Evolutionary conservation across 768 basidiomycete species (phyloP), one percentile per base, ranked within the genome.

Genomic region (Boletus rufocinnamomeus): DNA sequence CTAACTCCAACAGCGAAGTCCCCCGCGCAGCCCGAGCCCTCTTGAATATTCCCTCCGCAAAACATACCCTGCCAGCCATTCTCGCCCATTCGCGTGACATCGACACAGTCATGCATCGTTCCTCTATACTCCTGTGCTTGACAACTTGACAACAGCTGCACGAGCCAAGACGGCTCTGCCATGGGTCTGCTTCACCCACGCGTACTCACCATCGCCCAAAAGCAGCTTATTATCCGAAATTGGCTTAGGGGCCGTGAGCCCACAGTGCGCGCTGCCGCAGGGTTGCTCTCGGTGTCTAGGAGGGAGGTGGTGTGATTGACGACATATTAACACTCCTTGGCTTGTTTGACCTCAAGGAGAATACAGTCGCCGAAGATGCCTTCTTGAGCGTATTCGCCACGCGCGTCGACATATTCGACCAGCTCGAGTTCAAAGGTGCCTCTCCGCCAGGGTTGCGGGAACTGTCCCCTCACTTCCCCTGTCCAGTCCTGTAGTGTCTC

Each of bases 161-260:
- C 64, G 14, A 61, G 58, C 16, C 35, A 56, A 2, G 69, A 73
- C 19, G 62, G 60, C 4, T 70, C 40, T 72, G 78, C 62, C 62
- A 79, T 86, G 48, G 84, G 84, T 2, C 74, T 81, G 2, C 80
- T 85, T 1, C 84, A 95, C 60, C 88, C 88, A 1, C 77, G 82
- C 3, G 78, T 78, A 4, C 76, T 98, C 40, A 82, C 81, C 2
- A 84, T 91, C 28, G 74, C 81, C 0, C 91, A 95, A 65, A 79
- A 95, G 13, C 90, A 93, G 65, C 76, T 83, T 25, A 82, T 96
- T 48, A 84, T 96, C 2, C 81, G 83, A 21, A 85, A 90, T 66
- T 96, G 96, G 2, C 78, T 98, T 3, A 87, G 91, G 0, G 96
- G 98, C 73, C 83, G 96, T 28, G 93, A 97, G 58, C 76, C 80